Base-by-base conservation (phyloP, 2,329 filamentous ascomycete species). In the Colletotrichum magnum region DNA sequence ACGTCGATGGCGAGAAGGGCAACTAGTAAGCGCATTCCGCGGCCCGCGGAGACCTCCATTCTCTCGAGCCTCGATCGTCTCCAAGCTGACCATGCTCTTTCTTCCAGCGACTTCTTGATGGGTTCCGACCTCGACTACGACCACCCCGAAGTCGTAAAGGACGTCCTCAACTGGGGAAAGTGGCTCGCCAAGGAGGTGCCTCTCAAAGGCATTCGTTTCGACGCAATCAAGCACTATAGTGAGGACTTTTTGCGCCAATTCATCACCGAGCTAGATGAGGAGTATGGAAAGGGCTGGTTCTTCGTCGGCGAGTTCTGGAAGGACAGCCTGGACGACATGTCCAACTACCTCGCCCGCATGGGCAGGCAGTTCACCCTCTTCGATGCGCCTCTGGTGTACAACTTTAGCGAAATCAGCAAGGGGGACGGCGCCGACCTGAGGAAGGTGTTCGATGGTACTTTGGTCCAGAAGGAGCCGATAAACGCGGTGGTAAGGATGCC, bases 141-240 rank as follows among this genome's bases (percentile, higher is more conserved):
- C 2, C 86, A 92, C 66, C 83, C 84, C 0, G 91, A 92, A 72
- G 91, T 93, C 10, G 83, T 85, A 41, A 78, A 85, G 4, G 92
- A 94, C 72, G 85, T 93, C 4, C 82, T 90, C 62, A 83, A 85
- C 58, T 94, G 92, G 92, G 89, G 89, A 2, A 80, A 86, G 5
- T 94, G 92, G 92, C 83, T 94, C 65, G 85, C 87, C 1, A 80
- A 86, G 6, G 83, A 90, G 68, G 76, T 93, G 0, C 86, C 87
- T 0, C 80, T 94, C 12, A 84, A 86, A 70, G 92, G 91, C 1
- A 90, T 94, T 77, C 85, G 92, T 18, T 86, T 94, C 58, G 92
- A 94, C 76, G 92, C 92, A 13, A 89, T 90, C 36, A 92, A 93
- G 79, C 92, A 94, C 79, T 93, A 90, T 78, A 91, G 88, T 32